Base-by-base conservation (phyloP, 805 yeast species). In the Candida insectorum region DNA sequence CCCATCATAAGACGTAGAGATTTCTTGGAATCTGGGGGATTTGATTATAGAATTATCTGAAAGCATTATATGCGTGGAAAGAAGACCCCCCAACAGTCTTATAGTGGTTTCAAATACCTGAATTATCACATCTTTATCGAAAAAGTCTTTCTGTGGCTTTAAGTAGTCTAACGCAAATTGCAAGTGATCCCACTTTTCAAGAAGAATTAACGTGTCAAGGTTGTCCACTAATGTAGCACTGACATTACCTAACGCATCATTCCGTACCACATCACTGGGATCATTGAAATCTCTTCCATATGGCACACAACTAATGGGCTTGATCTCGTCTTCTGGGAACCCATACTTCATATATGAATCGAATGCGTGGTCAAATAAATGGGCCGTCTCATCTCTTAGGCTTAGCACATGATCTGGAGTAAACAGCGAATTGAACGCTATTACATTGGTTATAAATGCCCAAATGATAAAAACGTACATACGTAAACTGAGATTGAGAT, bases 21-120 rank as follows among this genome's bases (percentile, higher is more conserved):
- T 46, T 11, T 39, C 32, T 1, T 69, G 49, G 48, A 75, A 82
- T 13, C 39, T 33, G 13, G 28, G 23, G n/a, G 16, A 26, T 16
- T 43, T 43, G 10, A 36, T 38, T 8, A 31, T 7, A 2, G 26
- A 14, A 4, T 48, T 40, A 30, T 65, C 69, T 2, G 62, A 49
- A 7, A 67, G 47, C 6, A 67, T 48, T 27, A 86, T 60, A 59
- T 89, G 97, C 0, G 86, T 77, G 2, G 91, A 79, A 15, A 89
- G 51, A 19, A 89, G 62, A 0, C 95, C 87, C 0, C 97, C 97
- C 16, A 89, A 51, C 2, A 85, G 75, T 24, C 97, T 60, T 12
- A 91, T 89, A 4, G 87, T 77, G 3, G 85, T 73, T 55, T 89
- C 97, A 55, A 89, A 89, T 1, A 89, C 94, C 51, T 89, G 97